Conservation (phyloP, 2,329 filamentous ascomycete species). For the Talaromyces islandicus region DNA sequence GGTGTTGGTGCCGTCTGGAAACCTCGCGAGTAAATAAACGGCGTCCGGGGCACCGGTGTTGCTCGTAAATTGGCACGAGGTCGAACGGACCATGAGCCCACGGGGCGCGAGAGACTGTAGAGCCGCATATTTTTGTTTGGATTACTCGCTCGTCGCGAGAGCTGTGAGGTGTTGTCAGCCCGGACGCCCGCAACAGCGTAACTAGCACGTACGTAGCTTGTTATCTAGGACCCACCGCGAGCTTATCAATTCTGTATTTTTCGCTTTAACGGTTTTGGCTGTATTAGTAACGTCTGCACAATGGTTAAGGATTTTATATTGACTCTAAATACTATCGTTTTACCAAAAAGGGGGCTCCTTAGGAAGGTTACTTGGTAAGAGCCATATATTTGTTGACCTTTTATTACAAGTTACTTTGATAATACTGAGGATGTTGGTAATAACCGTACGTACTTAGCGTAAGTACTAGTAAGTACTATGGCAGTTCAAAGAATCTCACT, state of each 20-base stretch:
- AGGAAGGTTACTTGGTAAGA: too few relatives aligned
- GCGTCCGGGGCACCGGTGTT: background rate
- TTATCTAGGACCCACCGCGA: background rate
- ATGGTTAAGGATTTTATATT: too few relatives aligned
- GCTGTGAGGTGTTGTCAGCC: background rate
- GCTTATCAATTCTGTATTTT: background rate
- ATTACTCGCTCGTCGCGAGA: background rate
- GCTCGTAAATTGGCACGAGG: background rate
- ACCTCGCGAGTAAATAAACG: conserved; percentile 14
- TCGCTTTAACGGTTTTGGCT: too few relatives aligned
- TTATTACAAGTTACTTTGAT: too few relatives aligned
- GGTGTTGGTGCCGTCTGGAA: conserved; percentile 29
- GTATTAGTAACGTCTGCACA: too few relatives aligned
- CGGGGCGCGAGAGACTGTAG: conserved; percentile 1
- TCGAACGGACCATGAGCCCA: background rate
- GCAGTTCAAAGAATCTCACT: too few relatives aligned
- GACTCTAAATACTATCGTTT: too few relatives aligned
- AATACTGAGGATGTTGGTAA: too few relatives aligned
- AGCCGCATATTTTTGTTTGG: background rate
- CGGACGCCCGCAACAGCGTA: background rate
- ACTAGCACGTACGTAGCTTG: background rate
- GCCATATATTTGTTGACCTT: too few relatives aligned
- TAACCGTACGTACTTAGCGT: too few relatives aligned
- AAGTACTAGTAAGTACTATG: too few relatives aligned
- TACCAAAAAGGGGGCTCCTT: too few relatives aligned